phyloP scores from a whole-genome alignment of 192 early-diverging fungal species.

The Umbelopsis vinacea region DNA sequence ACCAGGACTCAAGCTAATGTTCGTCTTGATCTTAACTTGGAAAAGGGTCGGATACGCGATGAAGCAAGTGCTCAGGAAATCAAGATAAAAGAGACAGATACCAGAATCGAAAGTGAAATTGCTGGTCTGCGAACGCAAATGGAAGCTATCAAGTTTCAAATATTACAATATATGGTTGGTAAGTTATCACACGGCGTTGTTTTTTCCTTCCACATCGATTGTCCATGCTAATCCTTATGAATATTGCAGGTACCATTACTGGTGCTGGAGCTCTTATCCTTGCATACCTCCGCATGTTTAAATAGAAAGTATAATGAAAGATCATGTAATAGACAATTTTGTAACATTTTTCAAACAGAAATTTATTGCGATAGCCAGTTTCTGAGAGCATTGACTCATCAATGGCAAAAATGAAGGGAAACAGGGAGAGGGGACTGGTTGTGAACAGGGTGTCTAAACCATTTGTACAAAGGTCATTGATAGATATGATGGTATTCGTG shows the following conservation, averaged over 20 bases:
- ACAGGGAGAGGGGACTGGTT: background rate
- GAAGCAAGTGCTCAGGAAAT: conserved; percentile 82
- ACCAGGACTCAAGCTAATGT: conserved; percentile 83
- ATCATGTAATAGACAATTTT: conserved; percentile 12
- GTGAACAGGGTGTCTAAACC: conserved; percentile 6
- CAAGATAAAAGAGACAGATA: conserved; percentile 84
- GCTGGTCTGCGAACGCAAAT: conserved; percentile 80
- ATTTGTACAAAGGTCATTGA: conserved; percentile 16
- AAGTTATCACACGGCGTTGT: background rate
- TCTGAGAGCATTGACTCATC: background rate
- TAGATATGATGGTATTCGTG: conserved; percentile 13
- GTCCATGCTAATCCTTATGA: background rate
- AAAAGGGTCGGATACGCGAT: conserved; percentile 89
- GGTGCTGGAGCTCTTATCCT: conserved; percentile 80
- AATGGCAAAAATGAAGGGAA: background rate
- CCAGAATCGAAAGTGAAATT: conserved; percentile 89
- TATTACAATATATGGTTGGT: conserved; percentile 81
- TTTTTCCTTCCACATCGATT: background rate
- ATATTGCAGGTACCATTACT: conserved; percentile 64
- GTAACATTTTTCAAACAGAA: conserved; percentile 5
- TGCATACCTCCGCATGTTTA: conserved; percentile 65
- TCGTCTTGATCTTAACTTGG: conserved; percentile 84
- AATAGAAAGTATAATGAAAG: conserved; percentile 35
- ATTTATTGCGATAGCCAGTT: conserved; percentile 12
- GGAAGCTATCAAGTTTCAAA: conserved; percentile 89